Conservation (phyloP, 805 yeast species). For the Ogataea haglerorum region DNA sequence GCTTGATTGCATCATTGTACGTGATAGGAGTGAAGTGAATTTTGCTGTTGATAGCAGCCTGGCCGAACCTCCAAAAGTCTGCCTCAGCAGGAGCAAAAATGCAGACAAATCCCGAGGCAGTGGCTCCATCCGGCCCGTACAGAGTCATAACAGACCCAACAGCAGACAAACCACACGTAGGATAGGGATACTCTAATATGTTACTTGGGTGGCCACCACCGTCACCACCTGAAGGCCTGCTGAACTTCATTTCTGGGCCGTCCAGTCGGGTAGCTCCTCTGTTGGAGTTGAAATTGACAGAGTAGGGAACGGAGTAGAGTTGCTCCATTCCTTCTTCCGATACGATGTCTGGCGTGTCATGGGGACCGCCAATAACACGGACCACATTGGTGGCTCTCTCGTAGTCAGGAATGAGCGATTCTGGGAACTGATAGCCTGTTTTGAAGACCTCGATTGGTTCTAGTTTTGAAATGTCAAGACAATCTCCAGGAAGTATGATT, state of each 20-base stretch:
- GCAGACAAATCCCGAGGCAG: constrained; percentile 96
- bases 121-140: constrained; percentile 95
- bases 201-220: constrained; percentile 98
- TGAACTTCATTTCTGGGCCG: constrained; percentile 97
- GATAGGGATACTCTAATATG: constrained; percentile 94
- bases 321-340: constrained; percentile 65
- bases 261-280: constrained; percentile 92
- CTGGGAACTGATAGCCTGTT: constrained; percentile 70
- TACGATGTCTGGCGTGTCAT: constrained; percentile 95
- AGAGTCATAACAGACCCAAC: constrained; percentile 98
- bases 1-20: constrained; percentile 60
- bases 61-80: constrained; percentile 98
- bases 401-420: constrained; percentile 52
- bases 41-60: constrained; percentile 88
- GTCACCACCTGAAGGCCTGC: constrained; percentile 92
- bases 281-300: constrained; percentile 93
- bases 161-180: constrained; percentile 93
- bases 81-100: constrained; percentile 92
- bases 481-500: constrained; percentile 82
- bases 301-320: constrained; percentile 79
- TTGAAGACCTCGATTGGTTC: constrained; percentile 53
- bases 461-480: constrained; percentile 80
- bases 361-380: constrained; percentile 95
- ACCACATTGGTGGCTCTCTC: constrained; percentile 65
- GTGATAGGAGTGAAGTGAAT: constrained; percentile 76